phyloP scores from a whole-genome alignment of 352 stramenopile genomes.

The Pythium biforme region DNA sequence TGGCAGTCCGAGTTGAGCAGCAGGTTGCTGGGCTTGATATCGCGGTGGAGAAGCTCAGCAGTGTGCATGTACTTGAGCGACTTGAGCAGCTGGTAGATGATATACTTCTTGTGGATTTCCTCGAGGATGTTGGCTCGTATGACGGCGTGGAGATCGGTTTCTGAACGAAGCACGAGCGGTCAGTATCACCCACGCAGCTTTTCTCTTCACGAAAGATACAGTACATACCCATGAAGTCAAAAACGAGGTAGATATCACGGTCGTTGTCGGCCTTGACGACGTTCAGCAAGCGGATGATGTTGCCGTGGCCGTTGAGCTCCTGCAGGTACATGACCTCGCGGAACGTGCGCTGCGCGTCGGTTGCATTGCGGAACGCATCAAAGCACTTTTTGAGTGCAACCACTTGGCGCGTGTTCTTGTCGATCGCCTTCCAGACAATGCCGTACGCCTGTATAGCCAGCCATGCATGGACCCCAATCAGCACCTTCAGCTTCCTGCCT shows the following conservation, averaged over 20 bases:
- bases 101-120: constrained; percentile 97
- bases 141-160: constrained; percentile 95
- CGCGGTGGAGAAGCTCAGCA: constrained; percentile 92
- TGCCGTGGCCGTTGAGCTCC: constrained; percentile 89
- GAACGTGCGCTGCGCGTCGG: constrained; percentile 94
- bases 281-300: constrained; percentile 94
- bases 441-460: constrained; percentile 85
- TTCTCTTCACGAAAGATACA: too few species aligned
- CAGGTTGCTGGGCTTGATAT: constrained; percentile 97
- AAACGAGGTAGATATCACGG: constrained; percentile 96
- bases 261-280: constrained; percentile 96
- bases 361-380: constrained; percentile 95
- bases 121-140: constrained; percentile 95
- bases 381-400: constrained; percentile 97
- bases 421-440: constrained; percentile 96
- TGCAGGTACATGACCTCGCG: constrained; percentile 96
- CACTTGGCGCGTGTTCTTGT: constrained; percentile 88
- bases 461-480: background rate
- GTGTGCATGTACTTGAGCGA: constrained; percentile 97
- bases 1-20: constrained; percentile 95
- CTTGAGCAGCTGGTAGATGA: constrained; percentile 96
- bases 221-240: constrained; percentile 95
- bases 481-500: background rate
- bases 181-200: background rate
- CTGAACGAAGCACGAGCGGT: constrained; percentile 29